Evolutionary conservation across 257 asterid genomes (phyloP).

Genomic region (Vinca minor): DNA sequence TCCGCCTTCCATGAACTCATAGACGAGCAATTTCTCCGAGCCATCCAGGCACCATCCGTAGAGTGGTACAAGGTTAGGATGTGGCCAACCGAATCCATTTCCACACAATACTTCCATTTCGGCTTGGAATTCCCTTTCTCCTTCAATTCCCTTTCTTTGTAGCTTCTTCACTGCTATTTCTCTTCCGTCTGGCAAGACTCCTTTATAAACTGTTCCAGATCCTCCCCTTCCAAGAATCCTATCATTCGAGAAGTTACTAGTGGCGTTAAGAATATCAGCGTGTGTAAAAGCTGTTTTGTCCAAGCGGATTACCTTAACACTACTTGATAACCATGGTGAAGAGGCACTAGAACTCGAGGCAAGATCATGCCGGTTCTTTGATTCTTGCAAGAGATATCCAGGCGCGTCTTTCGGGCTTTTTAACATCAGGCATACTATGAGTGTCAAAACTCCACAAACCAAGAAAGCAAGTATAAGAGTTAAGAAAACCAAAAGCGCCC

Average conservation of each 20-base stretch:
- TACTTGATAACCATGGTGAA: constrained; percentile 62
- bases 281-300: constrained; percentile 78
- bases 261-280: constrained; percentile 73
- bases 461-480: constrained; percentile 47
- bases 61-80: constrained; percentile 78
- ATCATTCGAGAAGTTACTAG: constrained; percentile 56
- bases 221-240: constrained; percentile 91
- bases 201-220: constrained; percentile 72
- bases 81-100: constrained; percentile 82
- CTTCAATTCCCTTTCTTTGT: constrained; percentile 71
- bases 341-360: constrained; percentile 49
- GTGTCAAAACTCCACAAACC: constrained; percentile 49
- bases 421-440: constrained; percentile 39
- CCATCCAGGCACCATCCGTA: constrained; percentile 90
- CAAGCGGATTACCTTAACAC: constrained; percentile 62
- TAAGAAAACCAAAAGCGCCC: constrained; percentile 36
- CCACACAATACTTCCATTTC: constrained; percentile 87
- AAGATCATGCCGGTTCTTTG: constrained; percentile 34
- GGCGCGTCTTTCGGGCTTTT: constrained; percentile 42
- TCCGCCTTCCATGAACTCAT: constrained; percentile 97
- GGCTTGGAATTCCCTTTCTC: constrained; percentile 77
- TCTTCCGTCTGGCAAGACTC: constrained; percentile 70
- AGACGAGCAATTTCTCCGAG: constrained; percentile 73
- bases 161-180: constrained; percentile 80
- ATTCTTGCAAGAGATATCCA: constrained; percentile 41